Evolutionary conservation across 495 filamentous ascomycete species (phyloP), one percentile per base, ranked within the genome.

Genomic region (Trichoderma parareesei): DNA sequence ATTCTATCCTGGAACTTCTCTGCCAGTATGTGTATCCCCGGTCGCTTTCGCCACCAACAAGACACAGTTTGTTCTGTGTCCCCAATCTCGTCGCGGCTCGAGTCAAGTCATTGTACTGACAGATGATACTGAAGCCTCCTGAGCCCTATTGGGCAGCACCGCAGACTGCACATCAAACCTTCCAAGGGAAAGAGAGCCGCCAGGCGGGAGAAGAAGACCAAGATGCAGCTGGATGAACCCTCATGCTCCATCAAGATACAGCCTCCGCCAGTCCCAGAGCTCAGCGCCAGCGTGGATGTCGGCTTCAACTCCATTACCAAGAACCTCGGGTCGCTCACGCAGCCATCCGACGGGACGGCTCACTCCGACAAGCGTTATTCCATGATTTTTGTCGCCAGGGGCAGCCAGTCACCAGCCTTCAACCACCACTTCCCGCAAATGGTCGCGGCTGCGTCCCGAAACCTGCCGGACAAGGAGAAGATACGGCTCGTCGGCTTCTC

Each of bases 391-490:
- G 78, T 83, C 42, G 71, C 79, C 37, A 76, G 76, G 53, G 81
- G 80, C 37, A 78, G 76, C 16, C 79, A 81, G 41, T 76, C 83
- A 16, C 72, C 79, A 38, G 70, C 76, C 16, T 76, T 86, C 53
- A 74, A 86, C 71, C 77, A 79, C 9, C 86, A 89, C 68, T 78
- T 89, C 48, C 87, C 87, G 35, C 78, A 82, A 60, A 81, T 87
- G 69, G 75, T 81, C 8, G 75, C 75, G 33, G 74, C 80, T 20
- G 83, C 83, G 38, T 83, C 82, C 3, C 74, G 74, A n/a, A 72
- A 76, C 7, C 67, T 73, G 62, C 71, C 75, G 4, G 38, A 64
- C 0, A 68, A 70, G 14, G 71, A 75, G 9, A 66, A 81, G 44
- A 82, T 78, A 11, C 76, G 81, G 60, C 74, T 90, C 13, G 78